Base-by-base conservation (phyloP, 768 basidiomycete genomes). In the Pleurotus cornucopiae region DNA sequence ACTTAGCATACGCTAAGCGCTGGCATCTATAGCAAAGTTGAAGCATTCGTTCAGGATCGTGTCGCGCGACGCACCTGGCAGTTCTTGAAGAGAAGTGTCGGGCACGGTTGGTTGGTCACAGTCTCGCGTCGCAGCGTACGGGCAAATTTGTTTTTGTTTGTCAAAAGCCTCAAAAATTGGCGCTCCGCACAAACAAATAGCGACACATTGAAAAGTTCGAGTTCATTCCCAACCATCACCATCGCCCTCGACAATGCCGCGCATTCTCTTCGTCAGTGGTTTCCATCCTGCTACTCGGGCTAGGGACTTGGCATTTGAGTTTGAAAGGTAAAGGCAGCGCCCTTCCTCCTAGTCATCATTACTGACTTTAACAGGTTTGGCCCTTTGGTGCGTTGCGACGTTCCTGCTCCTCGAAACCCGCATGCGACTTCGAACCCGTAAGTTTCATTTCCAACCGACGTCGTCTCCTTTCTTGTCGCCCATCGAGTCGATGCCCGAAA, bases 181-280 rank as follows among this genome's bases (percentile, higher is more conserved):
- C 9, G 18, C 18, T 39, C 41, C 41, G 41, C 11, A 9, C n/a
- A 21, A 21, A 44, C 51, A 53, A 53, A 53, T 41, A 53, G 51
- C 16, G 39, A 34, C 51, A 53, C 38, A 53, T 39, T 20, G 65
- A 62, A 59, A 68, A 67, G 56, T 53, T 56, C 56, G 44, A 61
- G 64, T 60, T 62, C 51, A 34, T 30, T 34, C 56, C 20, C 59
- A 51, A 47, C 66, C 41, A 69, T 65, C 51, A 41, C 39, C 51
- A 68, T 65, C 57, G 56, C 39, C 51, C 68, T 65, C 57, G 56
- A 48, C 62, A 41, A 85, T 89, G 88, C 85, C 86, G 66, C 88
- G 91, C 61, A 93, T 92, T 61, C 80, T 93, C 58, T 94, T 91
- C 63, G 91, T 94, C 45, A 89, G 85, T 64, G 91, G 91, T 16